These are phyloP conservation scores for Suillus americanus DNA, from an alignment of 768 basidiomycete genomes.

Conservation along the genomic window DNA sequence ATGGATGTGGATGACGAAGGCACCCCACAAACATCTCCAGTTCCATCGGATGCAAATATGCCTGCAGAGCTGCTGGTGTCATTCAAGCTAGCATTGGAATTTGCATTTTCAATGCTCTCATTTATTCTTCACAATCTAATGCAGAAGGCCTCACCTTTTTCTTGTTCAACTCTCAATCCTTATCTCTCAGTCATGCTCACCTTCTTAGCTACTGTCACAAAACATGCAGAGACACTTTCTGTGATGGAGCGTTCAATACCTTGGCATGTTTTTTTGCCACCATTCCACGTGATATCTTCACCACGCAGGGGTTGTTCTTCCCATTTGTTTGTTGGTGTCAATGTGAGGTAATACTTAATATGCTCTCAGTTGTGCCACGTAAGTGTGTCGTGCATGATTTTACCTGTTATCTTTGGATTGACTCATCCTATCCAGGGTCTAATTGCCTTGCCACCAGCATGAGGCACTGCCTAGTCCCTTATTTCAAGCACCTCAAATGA, in stretches of 20 bases:
- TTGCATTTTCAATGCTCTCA: constrained; percentile 77
- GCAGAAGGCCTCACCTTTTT: no score
- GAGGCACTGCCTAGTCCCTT: not conserved
- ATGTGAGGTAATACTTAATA: not conserved
- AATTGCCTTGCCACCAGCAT: not conserved
- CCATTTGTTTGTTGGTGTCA: not conserved
- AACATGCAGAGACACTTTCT: no score
- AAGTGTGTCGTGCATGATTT: not conserved
- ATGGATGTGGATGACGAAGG: no score
- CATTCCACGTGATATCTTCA: constrained; percentile 26
- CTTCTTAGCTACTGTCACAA: no score
- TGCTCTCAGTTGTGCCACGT: not conserved
- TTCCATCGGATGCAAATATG: constrained; percentile 12
- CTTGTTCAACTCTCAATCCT: no score
- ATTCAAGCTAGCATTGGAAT: constrained; percentile 72
- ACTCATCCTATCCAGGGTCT: not conserved
- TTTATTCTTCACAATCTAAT: constrained; percentile 54
- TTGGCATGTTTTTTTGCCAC: no score
- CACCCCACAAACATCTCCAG: no score
- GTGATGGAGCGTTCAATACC: no score
- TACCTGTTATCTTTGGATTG: not conserved
- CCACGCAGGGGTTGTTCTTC: no score
- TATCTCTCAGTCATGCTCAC: no score
- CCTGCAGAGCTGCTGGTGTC: constrained; percentile 54
- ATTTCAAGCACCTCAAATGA: not conserved